Evolutionary conservation across 73 alveolate species (phyloP).

Genomic region (Tetrahymena borealis): DNA sequence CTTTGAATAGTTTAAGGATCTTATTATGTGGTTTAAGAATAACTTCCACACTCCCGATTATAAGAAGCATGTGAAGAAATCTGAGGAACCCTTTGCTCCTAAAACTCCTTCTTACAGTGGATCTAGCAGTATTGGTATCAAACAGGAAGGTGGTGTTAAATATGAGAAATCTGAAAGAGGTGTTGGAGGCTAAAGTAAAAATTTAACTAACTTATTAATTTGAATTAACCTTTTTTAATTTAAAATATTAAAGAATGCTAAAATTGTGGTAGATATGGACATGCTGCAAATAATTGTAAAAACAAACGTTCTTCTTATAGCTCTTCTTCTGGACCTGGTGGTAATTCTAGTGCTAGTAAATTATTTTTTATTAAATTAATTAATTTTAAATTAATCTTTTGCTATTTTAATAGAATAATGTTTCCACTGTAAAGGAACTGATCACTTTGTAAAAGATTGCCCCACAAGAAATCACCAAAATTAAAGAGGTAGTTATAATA

Average conservation of each 20-base stretch:
- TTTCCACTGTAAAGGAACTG: not conserved
- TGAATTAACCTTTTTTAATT: not conserved
- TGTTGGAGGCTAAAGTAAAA: not conserved
- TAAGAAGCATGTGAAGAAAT: not conserved
- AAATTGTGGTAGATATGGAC: not conserved
- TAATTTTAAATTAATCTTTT: not conserved
- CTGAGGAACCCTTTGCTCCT: not conserved
- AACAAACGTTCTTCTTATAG: not conserved
- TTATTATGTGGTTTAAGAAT: not conserved
- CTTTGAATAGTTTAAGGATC: not conserved
- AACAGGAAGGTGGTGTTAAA: not conserved
- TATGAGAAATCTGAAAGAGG: not conserved
- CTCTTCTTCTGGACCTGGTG: not conserved
- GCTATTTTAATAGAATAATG: not conserved
- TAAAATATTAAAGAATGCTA: not conserved
- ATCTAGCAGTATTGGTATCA: not conserved
- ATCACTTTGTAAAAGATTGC: not conserved
- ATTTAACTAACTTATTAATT: not conserved
- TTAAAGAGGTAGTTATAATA: not conserved
- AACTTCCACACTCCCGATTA: not conserved
- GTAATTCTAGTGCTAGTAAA: not conserved
- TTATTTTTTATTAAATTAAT: not conserved
- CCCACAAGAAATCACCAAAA: not conserved
- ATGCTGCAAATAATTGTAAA: not conserved
- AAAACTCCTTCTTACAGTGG: not conserved